A percentile compares a stretch with the other conserved stretches of the same genome.
These are phyloP conservation scores for Daphne laureola DNA, from an alignment of 441 rosid species.

Conservation along the genomic window DNA sequence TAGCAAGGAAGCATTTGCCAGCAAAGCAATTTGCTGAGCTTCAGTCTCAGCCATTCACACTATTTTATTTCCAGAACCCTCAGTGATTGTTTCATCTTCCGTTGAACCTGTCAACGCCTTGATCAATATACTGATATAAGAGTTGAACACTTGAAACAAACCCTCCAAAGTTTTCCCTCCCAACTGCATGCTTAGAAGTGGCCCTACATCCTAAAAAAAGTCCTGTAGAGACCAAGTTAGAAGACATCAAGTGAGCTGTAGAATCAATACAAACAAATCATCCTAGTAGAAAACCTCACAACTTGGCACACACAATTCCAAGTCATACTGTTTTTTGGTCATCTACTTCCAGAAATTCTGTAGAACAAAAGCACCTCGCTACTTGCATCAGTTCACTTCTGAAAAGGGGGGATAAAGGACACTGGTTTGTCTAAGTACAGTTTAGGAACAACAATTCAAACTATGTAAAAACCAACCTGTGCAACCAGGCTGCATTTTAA, in stretches of 20 bases:
- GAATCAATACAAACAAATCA: slow-evolving; percentile 1
- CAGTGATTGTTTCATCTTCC: slow-evolving; percentile 85
- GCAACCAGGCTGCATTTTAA: too few species aligned
- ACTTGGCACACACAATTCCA: too few species aligned
- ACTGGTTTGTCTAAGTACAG: too few species aligned
- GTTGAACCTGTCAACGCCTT: slow-evolving; percentile 93
- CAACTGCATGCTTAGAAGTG: slow-evolving; percentile 93
- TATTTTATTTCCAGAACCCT: slow-evolving; percentile 73
- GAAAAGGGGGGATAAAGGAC: too few species aligned
- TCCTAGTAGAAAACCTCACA: too few species aligned
- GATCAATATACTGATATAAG: slow-evolving; percentile 80
- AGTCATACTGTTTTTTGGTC: too few species aligned
- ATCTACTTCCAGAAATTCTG: too few species aligned
- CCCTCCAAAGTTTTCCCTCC: slow-evolving; percentile 95
- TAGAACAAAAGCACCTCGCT: too few species aligned
- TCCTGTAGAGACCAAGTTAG: slow-evolving; percentile 42
- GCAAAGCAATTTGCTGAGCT: slow-evolving; percentile 90
- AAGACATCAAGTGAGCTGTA: slow-evolving; percentile 4
- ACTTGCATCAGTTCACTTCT: too few species aligned
- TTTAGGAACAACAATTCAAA: too few species aligned
- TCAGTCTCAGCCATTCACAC: slow-evolving; percentile 94
- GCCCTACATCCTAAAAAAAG: slow-evolving; percentile 97
- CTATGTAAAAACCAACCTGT: too few species aligned
- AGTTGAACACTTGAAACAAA: slow-evolving; percentile 84
- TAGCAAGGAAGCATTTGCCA: slow-evolving; percentile 93